Evolutionary conservation across 2,329 filamentous ascomycete species (phyloP).

Genomic region (Aspergillus sojae): DNA sequence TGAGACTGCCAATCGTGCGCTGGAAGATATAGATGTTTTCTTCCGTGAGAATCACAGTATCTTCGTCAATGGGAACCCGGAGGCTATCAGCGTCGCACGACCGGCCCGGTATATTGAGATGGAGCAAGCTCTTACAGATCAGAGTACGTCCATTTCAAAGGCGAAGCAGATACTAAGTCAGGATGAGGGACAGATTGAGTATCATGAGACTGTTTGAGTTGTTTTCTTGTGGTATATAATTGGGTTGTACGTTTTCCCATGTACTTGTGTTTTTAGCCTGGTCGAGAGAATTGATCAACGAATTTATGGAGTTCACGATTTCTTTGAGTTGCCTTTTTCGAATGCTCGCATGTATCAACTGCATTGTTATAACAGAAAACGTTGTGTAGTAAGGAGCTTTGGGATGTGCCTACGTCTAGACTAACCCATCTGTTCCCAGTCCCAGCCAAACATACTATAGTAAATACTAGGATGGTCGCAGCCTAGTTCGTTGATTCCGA

Average conservation of each 20-base stretch:
- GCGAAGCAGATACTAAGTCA: not conserved
- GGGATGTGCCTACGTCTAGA: no score
- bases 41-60: constrained; percentile 25
- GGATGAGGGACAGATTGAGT: not conserved
- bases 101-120: constrained; percentile 16
- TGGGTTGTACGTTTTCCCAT: not conserved
- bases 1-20: constrained; percentile 32
- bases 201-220: not conserved
- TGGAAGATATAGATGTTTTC: constrained; percentile 37
- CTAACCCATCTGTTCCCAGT: no score
- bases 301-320: not conserved
- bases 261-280: not conserved
- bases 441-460: no score
- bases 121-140: constrained; percentile 12
- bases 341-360: not conserved
- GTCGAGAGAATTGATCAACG: not conserved
- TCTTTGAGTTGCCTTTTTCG: not conserved
- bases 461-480: no score
- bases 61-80: constrained; percentile 5
- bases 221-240: not conserved
- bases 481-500: no score
- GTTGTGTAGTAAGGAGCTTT: no score
- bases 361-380: no score
- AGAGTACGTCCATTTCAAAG: not conserved
- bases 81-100: constrained; percentile 6